Conservation (phyloP, 179 eudicot genomes). For the Spergularia azorica region DNA sequence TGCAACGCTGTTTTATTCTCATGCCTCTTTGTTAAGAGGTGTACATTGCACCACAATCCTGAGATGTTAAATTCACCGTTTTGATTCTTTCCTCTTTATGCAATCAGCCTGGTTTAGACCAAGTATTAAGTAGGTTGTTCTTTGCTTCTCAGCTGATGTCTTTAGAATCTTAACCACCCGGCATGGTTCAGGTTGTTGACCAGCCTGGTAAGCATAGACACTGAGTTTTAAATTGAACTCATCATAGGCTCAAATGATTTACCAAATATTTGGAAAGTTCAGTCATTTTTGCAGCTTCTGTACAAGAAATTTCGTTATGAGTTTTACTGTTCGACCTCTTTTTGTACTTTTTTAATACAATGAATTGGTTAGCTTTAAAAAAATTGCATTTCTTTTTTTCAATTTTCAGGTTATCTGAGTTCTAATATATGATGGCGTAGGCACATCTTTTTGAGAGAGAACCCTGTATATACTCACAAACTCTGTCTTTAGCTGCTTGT, state of each 20-base stretch:
- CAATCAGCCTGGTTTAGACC: not conserved
- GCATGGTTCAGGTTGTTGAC: not conserved
- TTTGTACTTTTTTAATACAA: not conserved
- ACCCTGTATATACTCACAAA: constrained; percentile 31
- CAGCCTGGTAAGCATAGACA: not conserved
- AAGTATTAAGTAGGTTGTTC: not conserved
- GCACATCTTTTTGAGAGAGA: constrained; percentile 30
- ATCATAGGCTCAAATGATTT: not conserved
- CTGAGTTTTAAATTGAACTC: not conserved
- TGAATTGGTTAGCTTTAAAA: constrained; percentile 13
- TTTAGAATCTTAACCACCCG: not conserved
- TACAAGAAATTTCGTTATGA: not conserved
- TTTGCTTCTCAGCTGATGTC: not conserved
- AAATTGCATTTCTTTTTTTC: constrained; percentile 25
- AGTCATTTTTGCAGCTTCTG: not conserved
- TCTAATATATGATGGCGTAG: constrained; percentile 35
- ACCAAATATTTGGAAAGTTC: not conserved
- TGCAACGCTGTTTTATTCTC: not conserved
- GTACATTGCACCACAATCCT: not conserved
- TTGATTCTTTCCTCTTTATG: not conserved
- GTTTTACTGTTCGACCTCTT: not conserved
- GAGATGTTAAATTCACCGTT: not conserved
- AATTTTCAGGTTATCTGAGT: constrained; percentile 35
- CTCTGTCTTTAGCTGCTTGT: constrained; percentile 20
- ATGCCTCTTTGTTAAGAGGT: not conserved